phyloP scores from a whole-genome alignment of 306 rosid genomes.

The Prunus campanulata region DNA sequence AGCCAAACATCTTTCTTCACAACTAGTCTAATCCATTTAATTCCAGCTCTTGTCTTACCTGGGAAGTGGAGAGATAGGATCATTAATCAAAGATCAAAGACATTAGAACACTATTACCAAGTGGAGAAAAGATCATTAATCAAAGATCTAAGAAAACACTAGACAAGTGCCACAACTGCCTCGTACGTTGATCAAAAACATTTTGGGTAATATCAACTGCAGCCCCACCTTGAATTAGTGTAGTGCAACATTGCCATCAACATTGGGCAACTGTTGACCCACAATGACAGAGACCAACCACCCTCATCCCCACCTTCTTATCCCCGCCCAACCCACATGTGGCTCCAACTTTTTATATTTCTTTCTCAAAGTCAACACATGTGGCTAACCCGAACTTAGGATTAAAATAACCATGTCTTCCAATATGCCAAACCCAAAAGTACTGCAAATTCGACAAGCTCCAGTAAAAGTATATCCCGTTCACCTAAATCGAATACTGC shows the following conservation, averaged over 20 bases:
- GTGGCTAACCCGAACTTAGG: not conserved
- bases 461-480: not conserved
- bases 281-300: slow-evolving; percentile 19
- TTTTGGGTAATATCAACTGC: not conserved
- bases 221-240: slow-evolving; percentile 9
- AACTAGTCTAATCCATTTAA: not conserved
- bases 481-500: not conserved
- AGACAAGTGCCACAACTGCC: not conserved
- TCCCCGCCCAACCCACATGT: slow-evolving; percentile 1
- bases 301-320: not conserved
- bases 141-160: slow-evolving; percentile 11
- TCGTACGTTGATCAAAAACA: not conserved
- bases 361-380: not conserved
- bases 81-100: slow-evolving; percentile 8
- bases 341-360: not conserved
- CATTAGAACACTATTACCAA: not conserved
- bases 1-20: not conserved
- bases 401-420: not conserved
- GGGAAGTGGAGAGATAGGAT: slow-evolving; percentile 1
- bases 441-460: not conserved
- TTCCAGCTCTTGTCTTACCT: not conserved
- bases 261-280: slow-evolving; percentile 18
- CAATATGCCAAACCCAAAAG: not conserved
- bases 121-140: not conserved
- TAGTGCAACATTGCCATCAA: slow-evolving; percentile 13